Evolutionary conservation across 257 asterid species (phyloP), one percentile per base, ranked within the genome.

Genomic region (Ilex aquifolium): DNA sequence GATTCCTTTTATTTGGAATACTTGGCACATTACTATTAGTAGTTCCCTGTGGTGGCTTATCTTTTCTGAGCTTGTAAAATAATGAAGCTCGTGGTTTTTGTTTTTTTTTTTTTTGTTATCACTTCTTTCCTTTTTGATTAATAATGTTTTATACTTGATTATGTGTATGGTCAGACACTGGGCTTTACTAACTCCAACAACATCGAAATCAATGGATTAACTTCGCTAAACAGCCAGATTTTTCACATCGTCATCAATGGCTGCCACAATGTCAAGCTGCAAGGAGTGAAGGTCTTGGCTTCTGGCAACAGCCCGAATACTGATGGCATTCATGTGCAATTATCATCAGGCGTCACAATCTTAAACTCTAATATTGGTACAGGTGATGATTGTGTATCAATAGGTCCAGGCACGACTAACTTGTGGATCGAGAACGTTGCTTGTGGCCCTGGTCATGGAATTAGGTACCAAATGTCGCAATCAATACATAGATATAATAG

Each of bases 211-310:
- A 66, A 32, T 46, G 87, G 84, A 51, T 42, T 82, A 32, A 70
- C 67, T 2, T 85, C 89, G 16, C 31, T 58, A 59, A 76, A 82
- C 42, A 85, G 89, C 73, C 82, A 85, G 60, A 67, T 76, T 80
- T 77, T 80, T 66, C 89, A 85, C 31, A 64, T 85, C 1, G 79
- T 80, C 50, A 62, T 85, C 44, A 69, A 78, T 17, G 77, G 80
- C 29, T 80, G 87, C 69, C 29, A 76, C 31, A 76, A 76, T 40
- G 80, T 70, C 31, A 62, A 52, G 67, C 7, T 85, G 56, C 71
- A 66, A 62, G 57, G 57, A 53, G 57, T 53, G 27, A 53, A 53
- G 57, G 57, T 53, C 10, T 2, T 15, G 5, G 57, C 57, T 14
- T 0, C 31, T 5, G 11, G 30, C n/a, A 10, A 53, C 9, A 53